Percentiles rank a stretch among this genome's conserved stretches.
These are phyloP conservation scores for Yamadazyma triangularis DNA, from an alignment of 1,139 yeast genomes.

Conservation along the genomic window DNA sequence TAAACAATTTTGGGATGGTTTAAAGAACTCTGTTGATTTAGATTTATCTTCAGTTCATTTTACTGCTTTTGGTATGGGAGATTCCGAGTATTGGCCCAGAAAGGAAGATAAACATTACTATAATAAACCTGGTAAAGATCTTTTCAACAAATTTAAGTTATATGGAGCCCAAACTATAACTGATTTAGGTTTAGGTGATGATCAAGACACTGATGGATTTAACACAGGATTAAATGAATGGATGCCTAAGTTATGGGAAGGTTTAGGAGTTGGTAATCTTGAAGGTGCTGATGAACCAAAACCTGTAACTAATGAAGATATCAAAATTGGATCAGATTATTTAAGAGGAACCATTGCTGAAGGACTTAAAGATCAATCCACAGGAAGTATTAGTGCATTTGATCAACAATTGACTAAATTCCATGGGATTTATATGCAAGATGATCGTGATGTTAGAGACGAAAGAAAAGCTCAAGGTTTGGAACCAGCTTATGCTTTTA, in stretches of 20 bases:
- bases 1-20: slow-evolving; percentile 81
- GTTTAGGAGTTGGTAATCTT: slow-evolving; percentile 79
- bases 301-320: slow-evolving; percentile 93
- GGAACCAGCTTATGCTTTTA: slow-evolving; percentile 93
- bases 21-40: slow-evolving; percentile 65
- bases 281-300: slow-evolving; percentile 93
- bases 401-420: slow-evolving; percentile 95
- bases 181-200: slow-evolving; percentile 88
- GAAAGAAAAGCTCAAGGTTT: slow-evolving; percentile 86
- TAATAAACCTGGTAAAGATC: slow-evolving; percentile 85
- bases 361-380: slow-evolving; percentile 74
- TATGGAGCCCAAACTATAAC: slow-evolving; percentile 72
- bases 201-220: slow-evolving; percentile 95
- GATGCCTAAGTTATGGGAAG: slow-evolving; percentile 84
- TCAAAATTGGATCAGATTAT: slow-evolving; percentile 80
- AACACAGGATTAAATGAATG: slow-evolving; percentile 84
- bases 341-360: slow-evolving; percentile 92
- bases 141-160: slow-evolving; percentile 56
- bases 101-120: slow-evolving; percentile 91
- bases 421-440: slow-evolving; percentile 99
- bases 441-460: slow-evolving; percentile 94
- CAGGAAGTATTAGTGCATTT: slow-evolving; percentile 90
- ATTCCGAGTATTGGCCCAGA: slow-evolving; percentile 95
- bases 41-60: slow-evolving; percentile 68
- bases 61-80: slow-evolving; percentile 90